Percentiles rank a stretch among this genome's conserved stretches.
phyloP scores from a whole-genome alignment of 2,329 filamentous ascomycete species.

The Aspergillus sojae region DNA sequence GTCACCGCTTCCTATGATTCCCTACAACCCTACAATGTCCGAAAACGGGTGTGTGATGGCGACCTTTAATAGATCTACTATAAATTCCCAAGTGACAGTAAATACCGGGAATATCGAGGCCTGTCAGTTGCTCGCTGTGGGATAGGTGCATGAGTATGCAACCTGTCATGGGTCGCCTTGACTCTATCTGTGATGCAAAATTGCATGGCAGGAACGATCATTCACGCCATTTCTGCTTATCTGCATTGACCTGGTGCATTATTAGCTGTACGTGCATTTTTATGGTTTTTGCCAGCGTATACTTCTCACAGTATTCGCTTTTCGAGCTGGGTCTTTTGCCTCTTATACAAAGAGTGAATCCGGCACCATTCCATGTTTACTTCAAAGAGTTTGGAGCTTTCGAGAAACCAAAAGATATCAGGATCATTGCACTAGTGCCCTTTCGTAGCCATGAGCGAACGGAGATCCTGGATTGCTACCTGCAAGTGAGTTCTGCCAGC shows the following conservation, averaged over 20 bases:
- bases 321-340: slow-evolving; percentile 23
- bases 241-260: slow-evolving; percentile 24
- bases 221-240: slow-evolving; percentile 24
- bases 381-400: slow-evolving; percentile 29
- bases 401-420: slow-evolving; percentile 38
- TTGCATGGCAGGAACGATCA: slow-evolving; percentile 15
- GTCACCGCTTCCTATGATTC: background rate
- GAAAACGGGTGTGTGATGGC: slow-evolving; percentile 8
- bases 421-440: slow-evolving; percentile 45
- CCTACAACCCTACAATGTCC: background rate
- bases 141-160: slow-evolving; percentile 1
- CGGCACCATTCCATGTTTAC: slow-evolving; percentile 35
- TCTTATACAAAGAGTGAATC: slow-evolving; percentile 22
- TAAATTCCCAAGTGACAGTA: background rate
- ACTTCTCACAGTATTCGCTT: slow-evolving; percentile 23
- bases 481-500: slow-evolving; percentile 31
- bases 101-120: background rate
- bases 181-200: slow-evolving; percentile 24
- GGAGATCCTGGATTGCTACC: slow-evolving; percentile 46
- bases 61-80: background rate
- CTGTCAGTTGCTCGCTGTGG: background rate
- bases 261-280: slow-evolving; percentile 27
- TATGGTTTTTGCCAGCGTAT: slow-evolving; percentile 21
- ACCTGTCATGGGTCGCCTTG: slow-evolving; percentile 25
- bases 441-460: slow-evolving; percentile 38